Percentiles rank a stretch among this genome's conserved stretches.
phyloP scores from a whole-genome alignment of 345 rosid species.

The Odontarrhena argentea region DNA sequence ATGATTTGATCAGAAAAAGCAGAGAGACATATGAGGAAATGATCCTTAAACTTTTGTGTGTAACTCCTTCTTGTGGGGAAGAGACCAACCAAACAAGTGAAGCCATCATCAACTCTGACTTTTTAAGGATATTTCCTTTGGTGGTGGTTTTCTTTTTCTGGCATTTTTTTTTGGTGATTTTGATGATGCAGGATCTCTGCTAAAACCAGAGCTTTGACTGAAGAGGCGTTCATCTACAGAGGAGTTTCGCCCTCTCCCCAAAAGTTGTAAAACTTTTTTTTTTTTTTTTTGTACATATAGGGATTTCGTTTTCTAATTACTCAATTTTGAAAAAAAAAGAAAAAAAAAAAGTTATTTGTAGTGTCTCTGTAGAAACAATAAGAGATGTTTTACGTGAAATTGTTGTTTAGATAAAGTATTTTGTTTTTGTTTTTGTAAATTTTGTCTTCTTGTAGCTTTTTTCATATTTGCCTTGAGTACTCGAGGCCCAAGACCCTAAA shows the following conservation, averaged over 20 bases:
- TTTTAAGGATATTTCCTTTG: conserved; percentile 29
- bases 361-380: conserved; percentile 51
- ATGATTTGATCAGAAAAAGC: conserved; percentile 27
- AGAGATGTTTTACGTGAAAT: conserved; percentile 38
- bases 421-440: conserved; percentile 20
- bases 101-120: conserved; percentile 29
- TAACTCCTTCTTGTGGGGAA: conserved; percentile 24
- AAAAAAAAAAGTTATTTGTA: conserved; percentile 13
- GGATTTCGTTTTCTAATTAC: conserved; percentile 31
- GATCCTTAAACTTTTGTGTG: conserved; percentile 34
- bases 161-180: conserved; percentile 1
- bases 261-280: conserved; percentile 16
- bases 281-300: conserved; percentile 26
- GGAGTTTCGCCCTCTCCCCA: conserved; percentile 36
- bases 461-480: not conserved
- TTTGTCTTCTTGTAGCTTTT: not conserved
- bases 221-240: conserved; percentile 33
- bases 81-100: conserved; percentile 31
- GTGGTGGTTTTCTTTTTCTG: conserved; percentile 30
- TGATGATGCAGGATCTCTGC: conserved; percentile 34
- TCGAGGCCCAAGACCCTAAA: too few species aligned
- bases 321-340: not conserved
- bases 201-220: conserved; percentile 34
- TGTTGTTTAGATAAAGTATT: conserved; percentile 12
- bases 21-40: conserved; percentile 26